phyloP scores from a whole-genome alignment of 2,329 filamentous ascomycete genomes.

The Diaporthe citrichinensis region DNA sequence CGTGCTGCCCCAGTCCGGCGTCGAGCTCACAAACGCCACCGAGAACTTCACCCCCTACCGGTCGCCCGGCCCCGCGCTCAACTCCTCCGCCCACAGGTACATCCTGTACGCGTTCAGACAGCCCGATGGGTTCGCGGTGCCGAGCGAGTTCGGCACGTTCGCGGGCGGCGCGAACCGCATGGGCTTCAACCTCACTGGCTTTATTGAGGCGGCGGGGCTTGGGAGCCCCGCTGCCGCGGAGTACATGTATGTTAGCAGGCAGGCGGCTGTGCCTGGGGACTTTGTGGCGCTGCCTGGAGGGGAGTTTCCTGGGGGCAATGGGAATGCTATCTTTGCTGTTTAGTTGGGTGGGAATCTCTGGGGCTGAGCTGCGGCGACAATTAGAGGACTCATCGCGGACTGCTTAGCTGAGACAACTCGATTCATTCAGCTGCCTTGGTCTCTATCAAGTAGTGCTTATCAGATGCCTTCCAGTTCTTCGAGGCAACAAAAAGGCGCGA shows the following conservation, averaged over 20 bases:
- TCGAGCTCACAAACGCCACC: constrained; percentile 25
- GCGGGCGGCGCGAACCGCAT: constrained; percentile 32
- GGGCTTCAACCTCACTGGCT: constrained; percentile 32
- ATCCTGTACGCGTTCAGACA: constrained; percentile 40
- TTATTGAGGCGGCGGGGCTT: constrained; percentile 34
- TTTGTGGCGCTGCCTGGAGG: constrained; percentile 36
- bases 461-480: too few relatives aligned
- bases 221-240: constrained; percentile 36
- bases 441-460: too few relatives aligned
- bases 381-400: too few relatives aligned
- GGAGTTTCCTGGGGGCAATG: constrained; percentile 36
- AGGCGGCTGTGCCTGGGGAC: constrained; percentile 29
- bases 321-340: constrained; percentile 35
- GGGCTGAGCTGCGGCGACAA: background rate
- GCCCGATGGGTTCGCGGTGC: constrained; percentile 33
- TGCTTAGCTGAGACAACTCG: too few relatives aligned
- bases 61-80: constrained; percentile 29
- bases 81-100: constrained; percentile 39
- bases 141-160: constrained; percentile 16
- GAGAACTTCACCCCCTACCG: constrained; percentile 34
- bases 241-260: constrained; percentile 39
- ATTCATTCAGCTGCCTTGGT: too few relatives aligned
- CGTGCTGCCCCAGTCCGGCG: background rate
- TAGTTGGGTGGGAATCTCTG: background rate
- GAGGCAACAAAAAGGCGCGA: too few relatives aligned